A percentile compares a stretch with the other conserved stretches of the same genome.
These are phyloP conservation scores for Coemansia sp. DNA, from an alignment of 192 early-diverging fungal genomes.

Conservation along the genomic window DNA sequence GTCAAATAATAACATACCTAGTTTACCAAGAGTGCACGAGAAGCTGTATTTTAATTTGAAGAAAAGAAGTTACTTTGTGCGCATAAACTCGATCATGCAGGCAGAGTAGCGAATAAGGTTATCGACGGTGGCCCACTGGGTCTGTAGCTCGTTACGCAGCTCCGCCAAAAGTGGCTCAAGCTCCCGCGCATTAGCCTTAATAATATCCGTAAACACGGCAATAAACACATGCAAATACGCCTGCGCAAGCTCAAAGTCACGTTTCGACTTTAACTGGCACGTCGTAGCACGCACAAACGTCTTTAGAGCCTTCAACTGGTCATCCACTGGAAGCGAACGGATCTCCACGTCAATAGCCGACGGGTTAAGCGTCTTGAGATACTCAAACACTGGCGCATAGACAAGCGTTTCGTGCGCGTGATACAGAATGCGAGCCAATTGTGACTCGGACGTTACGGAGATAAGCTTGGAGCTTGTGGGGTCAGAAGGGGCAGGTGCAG, in stretches of 20 bases:
- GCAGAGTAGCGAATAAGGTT: slow-evolving; percentile 49
- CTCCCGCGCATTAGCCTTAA: slow-evolving; percentile 62
- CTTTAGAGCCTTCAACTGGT: slow-evolving; percentile 60
- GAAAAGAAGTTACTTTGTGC: slow-evolving; percentile 1
- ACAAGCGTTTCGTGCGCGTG: slow-evolving; percentile 58
- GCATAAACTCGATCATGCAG: slow-evolving; percentile 54
- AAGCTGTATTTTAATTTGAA: too few species aligned
- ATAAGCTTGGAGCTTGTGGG: slow-evolving; percentile 47
- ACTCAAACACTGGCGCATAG: slow-evolving; percentile 63
- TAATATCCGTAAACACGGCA: slow-evolving; percentile 76
- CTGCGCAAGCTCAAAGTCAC: slow-evolving; percentile 87
- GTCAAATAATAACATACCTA: too few species aligned
- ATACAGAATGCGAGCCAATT: slow-evolving; percentile 8
- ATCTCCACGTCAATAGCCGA: slow-evolving; percentile 85
- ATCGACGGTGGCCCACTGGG: slow-evolving; percentile 43
- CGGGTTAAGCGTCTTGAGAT: slow-evolving; percentile 75
- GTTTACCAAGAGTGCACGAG: too few species aligned
- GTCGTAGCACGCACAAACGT: slow-evolving; percentile 68
- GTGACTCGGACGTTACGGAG: slow-evolving; percentile 8
- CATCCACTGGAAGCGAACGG: slow-evolving; percentile 70
- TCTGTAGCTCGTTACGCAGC: slow-evolving; percentile 30
- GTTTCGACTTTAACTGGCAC: slow-evolving; percentile 60
- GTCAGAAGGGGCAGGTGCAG: slow-evolving; percentile 21
- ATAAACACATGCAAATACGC: slow-evolving; percentile 77
- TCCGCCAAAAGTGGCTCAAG: slow-evolving; percentile 50